Conservation (phyloP, 2,329 filamentous ascomycete species). For the Coniochaeta hoffmannii region DNA sequence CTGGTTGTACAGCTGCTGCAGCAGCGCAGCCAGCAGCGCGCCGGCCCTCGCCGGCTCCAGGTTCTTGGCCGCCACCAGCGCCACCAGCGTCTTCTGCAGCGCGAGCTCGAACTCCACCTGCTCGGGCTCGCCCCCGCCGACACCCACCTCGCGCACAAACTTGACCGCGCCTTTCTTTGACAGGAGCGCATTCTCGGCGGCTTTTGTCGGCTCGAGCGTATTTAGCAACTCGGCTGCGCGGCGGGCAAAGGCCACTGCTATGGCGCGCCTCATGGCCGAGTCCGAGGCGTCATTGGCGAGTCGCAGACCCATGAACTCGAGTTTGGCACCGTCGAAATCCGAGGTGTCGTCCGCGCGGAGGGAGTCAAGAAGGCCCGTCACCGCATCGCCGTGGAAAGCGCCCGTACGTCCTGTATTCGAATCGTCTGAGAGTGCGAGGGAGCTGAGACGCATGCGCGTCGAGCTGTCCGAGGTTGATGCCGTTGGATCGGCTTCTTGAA, state of each 20-base stretch:
- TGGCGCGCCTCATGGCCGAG: constrained; percentile 76
- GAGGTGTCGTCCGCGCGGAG: constrained; percentile 64
- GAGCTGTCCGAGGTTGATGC: constrained; percentile 7
- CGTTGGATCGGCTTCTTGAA: constrained; percentile 13
- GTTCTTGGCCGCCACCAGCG: constrained; percentile 60
- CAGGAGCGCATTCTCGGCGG: constrained; percentile 55
- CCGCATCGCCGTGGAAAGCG: constrained; percentile 80
- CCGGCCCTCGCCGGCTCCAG: constrained; percentile 41
- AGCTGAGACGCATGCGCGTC: constrained; percentile 40
- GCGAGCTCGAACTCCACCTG: constrained; percentile 80
- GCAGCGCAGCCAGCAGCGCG: constrained; percentile 65
- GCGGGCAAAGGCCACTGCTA: constrained; percentile 79
- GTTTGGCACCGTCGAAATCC: constrained; percentile 74
- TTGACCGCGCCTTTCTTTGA: constrained; percentile 43
- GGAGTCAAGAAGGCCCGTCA: constrained; percentile 78
- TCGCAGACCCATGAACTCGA: constrained; percentile 90
- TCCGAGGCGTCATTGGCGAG: constrained; percentile 89
- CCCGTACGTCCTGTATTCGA: constrained; percentile 43
- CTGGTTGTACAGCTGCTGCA: constrained; percentile 77
- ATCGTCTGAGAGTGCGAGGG: constrained; percentile 57
- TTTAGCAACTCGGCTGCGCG: constrained; percentile 63
- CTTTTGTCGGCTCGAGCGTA: constrained; percentile 53
- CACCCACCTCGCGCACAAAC: constrained; percentile 52
- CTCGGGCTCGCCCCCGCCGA: constrained; percentile 56
- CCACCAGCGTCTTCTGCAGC: constrained; percentile 73